These are phyloP conservation scores for Capronia americana DNA, from an alignment of 2,329 filamentous ascomycete genomes.

Conservation along the genomic window DNA sequence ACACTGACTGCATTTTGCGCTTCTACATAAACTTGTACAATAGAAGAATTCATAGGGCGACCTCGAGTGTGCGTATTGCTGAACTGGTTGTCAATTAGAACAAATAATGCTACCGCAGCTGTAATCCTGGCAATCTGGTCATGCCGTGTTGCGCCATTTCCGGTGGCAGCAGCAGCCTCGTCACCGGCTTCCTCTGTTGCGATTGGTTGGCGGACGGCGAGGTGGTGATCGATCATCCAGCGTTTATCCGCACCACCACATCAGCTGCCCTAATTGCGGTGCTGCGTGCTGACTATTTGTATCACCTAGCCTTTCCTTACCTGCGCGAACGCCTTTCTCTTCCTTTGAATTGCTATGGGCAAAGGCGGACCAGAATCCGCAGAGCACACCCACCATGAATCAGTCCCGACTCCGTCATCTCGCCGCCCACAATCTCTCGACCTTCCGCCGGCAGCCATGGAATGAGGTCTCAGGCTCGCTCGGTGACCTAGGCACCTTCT, in stretches of 20 bases:
- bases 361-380: neutral
- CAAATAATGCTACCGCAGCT: neutral
- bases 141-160: neutral
- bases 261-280: conserved; percentile 5
- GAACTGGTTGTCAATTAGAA: neutral
- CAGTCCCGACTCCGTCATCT: conserved; percentile 21
- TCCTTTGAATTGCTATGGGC: neutral
- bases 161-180: neutral
- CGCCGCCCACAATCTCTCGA: conserved; percentile 59
- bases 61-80: neutral
- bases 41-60: conserved; percentile 13
- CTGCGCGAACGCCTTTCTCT: neutral
- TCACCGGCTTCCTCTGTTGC: neutral
- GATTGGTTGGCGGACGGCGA: neutral
- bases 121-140: neutral
- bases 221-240: conserved; percentile 7
- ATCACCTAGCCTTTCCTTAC: neutral
- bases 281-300: conserved; percentile 7
- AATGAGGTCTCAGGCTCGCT: conserved; percentile 86
- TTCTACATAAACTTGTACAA: conserved; percentile 13
- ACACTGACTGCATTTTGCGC: neutral
- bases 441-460: conserved; percentile 62
- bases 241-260: conserved; percentile 9
- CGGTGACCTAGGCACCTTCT: conserved; percentile 86
- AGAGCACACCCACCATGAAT: conserved; percentile 13